These are phyloP conservation scores for Hymenoscyphus albidus DNA, from an alignment of 2,329 filamentous ascomycete genomes.

Conservation along the genomic window DNA sequence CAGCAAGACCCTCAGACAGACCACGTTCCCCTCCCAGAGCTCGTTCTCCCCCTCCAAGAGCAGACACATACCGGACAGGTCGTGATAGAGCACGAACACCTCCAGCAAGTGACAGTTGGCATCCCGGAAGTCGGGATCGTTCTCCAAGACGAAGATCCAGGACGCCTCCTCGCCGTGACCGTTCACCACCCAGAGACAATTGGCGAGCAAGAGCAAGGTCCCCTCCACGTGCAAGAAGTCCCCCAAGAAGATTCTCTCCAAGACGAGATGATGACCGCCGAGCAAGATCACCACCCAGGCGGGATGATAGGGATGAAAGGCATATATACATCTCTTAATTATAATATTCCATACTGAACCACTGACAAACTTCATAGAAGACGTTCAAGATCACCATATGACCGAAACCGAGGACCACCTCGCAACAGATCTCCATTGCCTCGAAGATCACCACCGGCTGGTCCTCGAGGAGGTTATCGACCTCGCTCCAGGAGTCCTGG, in stretches of 20 bases:
- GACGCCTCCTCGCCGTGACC: conserved; percentile 31
- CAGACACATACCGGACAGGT: conserved; percentile 28
- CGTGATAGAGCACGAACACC: conserved; percentile 29
- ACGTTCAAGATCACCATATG: conserved; percentile 36
- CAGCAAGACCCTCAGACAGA: conserved; percentile 10
- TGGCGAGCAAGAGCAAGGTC: conserved; percentile 31
- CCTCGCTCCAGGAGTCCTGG: conserved; percentile 50
- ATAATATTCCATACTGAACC: not conserved
- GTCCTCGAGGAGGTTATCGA: conserved; percentile 35
- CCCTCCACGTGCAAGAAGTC: conserved; percentile 30
- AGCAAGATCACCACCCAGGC: conserved; percentile 38
- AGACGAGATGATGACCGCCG: conserved; percentile 37
- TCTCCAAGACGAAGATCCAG: conserved; percentile 33
- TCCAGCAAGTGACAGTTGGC: conserved; percentile 30
- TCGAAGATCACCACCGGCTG: conserved; percentile 34
- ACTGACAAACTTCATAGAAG: conserved; percentile 22
- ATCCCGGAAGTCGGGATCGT: conserved; percentile 29
- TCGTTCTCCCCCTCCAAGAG: conserved; percentile 21
- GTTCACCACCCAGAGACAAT: conserved; percentile 30
- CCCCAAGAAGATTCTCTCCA: conserved; percentile 33
- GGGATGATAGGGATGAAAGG: conserved; percentile 29
- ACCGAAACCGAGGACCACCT: conserved; percentile 29
- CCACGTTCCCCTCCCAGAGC: conserved; percentile 28
- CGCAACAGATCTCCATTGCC: conserved; percentile 33
- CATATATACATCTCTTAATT: not conserved